Conservation (phyloP, 2,329 filamentous ascomycete species). For the Nannizziopsis arthrosporioides region DNA sequence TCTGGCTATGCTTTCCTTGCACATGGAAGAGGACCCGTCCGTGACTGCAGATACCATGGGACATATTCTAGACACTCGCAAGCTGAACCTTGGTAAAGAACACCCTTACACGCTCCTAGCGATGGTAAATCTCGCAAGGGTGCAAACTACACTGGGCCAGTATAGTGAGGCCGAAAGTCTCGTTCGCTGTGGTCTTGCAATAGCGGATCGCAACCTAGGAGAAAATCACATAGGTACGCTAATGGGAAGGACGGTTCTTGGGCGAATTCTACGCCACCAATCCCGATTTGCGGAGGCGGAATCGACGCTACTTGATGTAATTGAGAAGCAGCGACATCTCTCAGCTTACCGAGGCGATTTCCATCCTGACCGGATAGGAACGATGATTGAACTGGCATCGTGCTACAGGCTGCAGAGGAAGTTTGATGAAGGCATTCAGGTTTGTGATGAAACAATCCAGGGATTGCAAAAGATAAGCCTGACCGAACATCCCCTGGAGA, state of each 20-base stretch:
- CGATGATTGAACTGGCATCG: not conserved
- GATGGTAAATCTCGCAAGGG: conserved; percentile 25
- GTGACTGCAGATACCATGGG: conserved; percentile 3
- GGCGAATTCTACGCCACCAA: not conserved
- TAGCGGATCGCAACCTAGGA: conserved; percentile 15
- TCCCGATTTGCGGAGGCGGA: not conserved
- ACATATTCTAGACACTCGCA: conserved; percentile 16
- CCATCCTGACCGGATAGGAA: conserved; percentile 1
- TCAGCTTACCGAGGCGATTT: conserved; percentile 1
- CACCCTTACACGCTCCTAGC: conserved; percentile 27
- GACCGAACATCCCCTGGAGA: not conserved
- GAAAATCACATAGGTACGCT: conserved; percentile 16
- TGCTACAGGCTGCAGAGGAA: not conserved
- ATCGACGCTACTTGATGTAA: not conserved
- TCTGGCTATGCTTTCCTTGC: conserved; percentile 14
- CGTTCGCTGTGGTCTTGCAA: conserved; percentile 14
- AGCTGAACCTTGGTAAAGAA: conserved; percentile 22
- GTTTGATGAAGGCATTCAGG: not conserved
- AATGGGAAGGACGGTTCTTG: conserved; percentile 12
- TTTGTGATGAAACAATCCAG: not conserved
- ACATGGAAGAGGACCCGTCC: conserved; percentile 1
- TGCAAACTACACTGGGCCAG: conserved; percentile 21
- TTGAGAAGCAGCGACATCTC: not conserved
- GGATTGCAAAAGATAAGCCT: not conserved
- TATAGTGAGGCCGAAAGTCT: conserved; percentile 19